Conservation (phyloP, 1,284 basidiomycete genomes). For the Phellopilus nigrolimitatus region DNA sequence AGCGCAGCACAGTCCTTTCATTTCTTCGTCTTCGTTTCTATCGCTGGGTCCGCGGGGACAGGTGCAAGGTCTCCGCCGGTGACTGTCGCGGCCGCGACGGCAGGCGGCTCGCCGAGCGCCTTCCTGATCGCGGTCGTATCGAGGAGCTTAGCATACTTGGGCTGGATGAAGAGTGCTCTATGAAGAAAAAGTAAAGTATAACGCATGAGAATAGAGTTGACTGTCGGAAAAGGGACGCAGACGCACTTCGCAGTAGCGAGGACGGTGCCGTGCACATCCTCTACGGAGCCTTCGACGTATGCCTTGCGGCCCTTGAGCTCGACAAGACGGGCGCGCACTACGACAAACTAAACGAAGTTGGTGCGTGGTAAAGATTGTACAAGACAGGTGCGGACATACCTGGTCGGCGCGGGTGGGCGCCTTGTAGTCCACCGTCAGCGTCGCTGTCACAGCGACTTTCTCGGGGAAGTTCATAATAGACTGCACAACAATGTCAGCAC, state of each 20-base stretch:
- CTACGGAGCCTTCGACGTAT: conserved; percentile 65
- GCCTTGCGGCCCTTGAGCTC: conserved; percentile 75
- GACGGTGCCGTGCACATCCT: conserved; percentile 72
- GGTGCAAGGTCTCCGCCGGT: conserved; percentile 10
- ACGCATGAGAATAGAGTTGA: not conserved
- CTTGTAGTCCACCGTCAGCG: conserved; percentile 68
- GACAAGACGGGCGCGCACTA: conserved; percentile 60
- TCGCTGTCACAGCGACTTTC: conserved; percentile 91
- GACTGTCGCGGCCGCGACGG: conserved; percentile 1
- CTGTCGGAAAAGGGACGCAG: conserved; percentile 26
- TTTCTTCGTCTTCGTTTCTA: not conserved
- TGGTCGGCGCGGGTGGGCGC: conserved; percentile 84
- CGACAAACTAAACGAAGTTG: conserved; percentile 50
- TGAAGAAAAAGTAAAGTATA: not conserved
- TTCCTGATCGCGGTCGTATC: conserved; percentile 31
- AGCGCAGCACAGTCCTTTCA: no score
- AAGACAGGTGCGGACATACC: conserved; percentile 34
- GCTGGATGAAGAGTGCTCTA: conserved; percentile 60
- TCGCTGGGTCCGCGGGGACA: not conserved
- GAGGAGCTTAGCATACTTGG: conserved; percentile 55
- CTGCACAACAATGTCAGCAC: conserved; percentile 33
- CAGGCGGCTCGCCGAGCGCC: conserved; percentile 28
- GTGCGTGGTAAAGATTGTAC: conserved; percentile 21
- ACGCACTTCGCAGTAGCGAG: conserved; percentile 78
- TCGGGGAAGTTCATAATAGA: conserved; percentile 82